These are phyloP conservation scores for Yamadazyma jaroonii DNA, from an alignment of 1,139 yeast genomes.

Conservation along the genomic window DNA sequence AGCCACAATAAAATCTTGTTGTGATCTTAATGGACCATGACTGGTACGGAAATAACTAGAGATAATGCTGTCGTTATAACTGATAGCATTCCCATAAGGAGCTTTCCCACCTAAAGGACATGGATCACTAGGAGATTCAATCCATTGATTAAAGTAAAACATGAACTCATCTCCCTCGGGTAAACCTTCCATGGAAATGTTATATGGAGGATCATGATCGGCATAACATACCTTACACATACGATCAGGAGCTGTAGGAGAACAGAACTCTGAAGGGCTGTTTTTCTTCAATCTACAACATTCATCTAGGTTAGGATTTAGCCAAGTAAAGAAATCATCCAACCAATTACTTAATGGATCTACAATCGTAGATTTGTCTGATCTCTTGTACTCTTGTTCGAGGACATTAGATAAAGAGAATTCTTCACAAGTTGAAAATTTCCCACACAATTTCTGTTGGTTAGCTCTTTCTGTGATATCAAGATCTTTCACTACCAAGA, in stretches of 20 bases:
- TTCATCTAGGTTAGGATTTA: constrained; percentile 81
- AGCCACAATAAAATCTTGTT: constrained; percentile 78
- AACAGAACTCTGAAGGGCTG: constrained; percentile 43
- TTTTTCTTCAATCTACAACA: constrained; percentile 71
- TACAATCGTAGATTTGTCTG: constrained; percentile 59
- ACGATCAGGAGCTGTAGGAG: constrained; percentile 66
- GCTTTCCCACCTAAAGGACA: constrained; percentile 97
- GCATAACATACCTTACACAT: constrained; percentile 71
- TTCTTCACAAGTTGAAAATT: constrained; percentile 79
- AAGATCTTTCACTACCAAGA: constrained; percentile 67
- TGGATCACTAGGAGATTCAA: constrained; percentile 78
- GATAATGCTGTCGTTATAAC: constrained; percentile 39
- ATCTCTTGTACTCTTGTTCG: constrained; percentile 79
- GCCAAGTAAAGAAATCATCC: constrained; percentile 84
- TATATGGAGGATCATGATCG: constrained; percentile 59
- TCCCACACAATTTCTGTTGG: constrained; percentile 82
- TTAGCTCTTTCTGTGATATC: constrained; percentile 57
- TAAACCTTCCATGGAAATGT: constrained; percentile 74
- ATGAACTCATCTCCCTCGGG: constrained; percentile 77
- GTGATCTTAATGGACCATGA: constrained; percentile 81
- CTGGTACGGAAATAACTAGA: constrained; percentile 75
- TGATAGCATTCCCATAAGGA: constrained; percentile 69
- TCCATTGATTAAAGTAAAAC: constrained; percentile 77
- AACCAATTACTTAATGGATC: constrained; percentile 92
- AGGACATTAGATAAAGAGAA: constrained; percentile 78